Evolutionary conservation across 2,329 filamentous ascomycete genomes (phyloP), one percentile per base, ranked within the genome.

Genomic region (Phyllosticta capitalensis): DNA sequence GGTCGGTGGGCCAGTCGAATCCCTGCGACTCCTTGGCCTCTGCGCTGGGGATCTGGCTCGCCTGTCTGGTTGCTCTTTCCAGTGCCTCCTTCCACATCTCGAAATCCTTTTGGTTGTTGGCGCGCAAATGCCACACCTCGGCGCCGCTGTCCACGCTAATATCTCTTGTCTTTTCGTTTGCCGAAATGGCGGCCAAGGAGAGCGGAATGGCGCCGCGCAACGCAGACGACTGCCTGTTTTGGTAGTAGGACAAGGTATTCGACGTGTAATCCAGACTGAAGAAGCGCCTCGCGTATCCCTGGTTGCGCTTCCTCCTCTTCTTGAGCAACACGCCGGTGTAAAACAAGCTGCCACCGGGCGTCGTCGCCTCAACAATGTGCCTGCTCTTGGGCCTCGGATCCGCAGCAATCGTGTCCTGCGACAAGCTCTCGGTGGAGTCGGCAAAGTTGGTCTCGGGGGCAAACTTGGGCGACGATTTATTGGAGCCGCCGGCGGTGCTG

Each of bases 91-190:
- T 90, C 94, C 94, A 99, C 19, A 88, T 87, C 53, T 83, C 81
- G 69, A 96, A 99, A 63, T 97, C 92, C 64, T 87, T 88, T 55
- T 84, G 83, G 66, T 89, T 95, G 55, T 82, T 83, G 2, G 94
- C 90, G 67, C 86, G 87, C 28, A 99, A 78, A 75, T 97, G 94
- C 94, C 94, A 99, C 24, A 99, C 85, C 73, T 99, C 94, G 2
- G 94, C 92, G 1, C 94, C 94, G 0, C 94, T 97, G 71, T 99
- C 94, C 60, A 99, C 94, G 50, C 88, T 95, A 57, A 99, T 96
- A 72, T 97, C 92, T 64, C 91, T 83, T 45, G 89, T 85, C 67
- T 89, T 85, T 71, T 94, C 90, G 69, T 96, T 92, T 7, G 90
- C 90, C 3, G 92, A 89, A 61, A 99, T 88, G 4, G 90, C 94